Evolutionary conservation across 1,284 basidiomycete species (phyloP), one percentile per base, ranked within the genome.

Genomic region (Malassezia vespertilionis): DNA sequence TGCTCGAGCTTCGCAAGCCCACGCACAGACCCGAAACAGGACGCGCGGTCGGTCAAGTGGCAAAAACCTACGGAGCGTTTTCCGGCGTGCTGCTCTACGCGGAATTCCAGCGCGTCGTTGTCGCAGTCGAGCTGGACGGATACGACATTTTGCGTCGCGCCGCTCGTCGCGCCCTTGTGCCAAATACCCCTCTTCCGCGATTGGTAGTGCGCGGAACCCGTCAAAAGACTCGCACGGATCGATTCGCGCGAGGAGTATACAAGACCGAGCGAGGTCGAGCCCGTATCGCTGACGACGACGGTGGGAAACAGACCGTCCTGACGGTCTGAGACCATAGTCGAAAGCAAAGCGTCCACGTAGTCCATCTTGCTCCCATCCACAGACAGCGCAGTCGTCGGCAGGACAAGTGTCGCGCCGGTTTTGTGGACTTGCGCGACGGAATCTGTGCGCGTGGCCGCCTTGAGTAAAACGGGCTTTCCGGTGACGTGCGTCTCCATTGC

Each of bases 131-230:
- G 72, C 20, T 81, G 78, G 57, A 99, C 84, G 58, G 79, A 77
- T 15, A 89, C 76, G 44, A 97, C 79, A 30, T 86, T 79, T 69
- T 99, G 93, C 1, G 84, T 88, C 8, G 90, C 83, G 20, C 93
- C 93, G 17, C 85, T 89, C 0, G 89, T 93, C 72, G 87, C 90
- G 20, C 93, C 93, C 72, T 99, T 99, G 53, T 85, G 78, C 93
- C 93, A 99, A 15, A 97, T 75, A 7, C 90, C 90, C 64, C 89
- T 89, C 14, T 70, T 71, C 56, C 93, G 82, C 15, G 88, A 95
- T 70, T 96, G 89, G 72, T 99, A 99, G 30, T 93, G 83, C 22
- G 91, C 93, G 62, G 82, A 83, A 26, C 88, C 87, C 2, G 87
- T 84, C 38, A 80, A 59, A 65, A 99, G 88, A 56, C 84, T 85